Conservation (phyloP, 257 asterid genomes). For the Eustoma russellianum region DNA sequence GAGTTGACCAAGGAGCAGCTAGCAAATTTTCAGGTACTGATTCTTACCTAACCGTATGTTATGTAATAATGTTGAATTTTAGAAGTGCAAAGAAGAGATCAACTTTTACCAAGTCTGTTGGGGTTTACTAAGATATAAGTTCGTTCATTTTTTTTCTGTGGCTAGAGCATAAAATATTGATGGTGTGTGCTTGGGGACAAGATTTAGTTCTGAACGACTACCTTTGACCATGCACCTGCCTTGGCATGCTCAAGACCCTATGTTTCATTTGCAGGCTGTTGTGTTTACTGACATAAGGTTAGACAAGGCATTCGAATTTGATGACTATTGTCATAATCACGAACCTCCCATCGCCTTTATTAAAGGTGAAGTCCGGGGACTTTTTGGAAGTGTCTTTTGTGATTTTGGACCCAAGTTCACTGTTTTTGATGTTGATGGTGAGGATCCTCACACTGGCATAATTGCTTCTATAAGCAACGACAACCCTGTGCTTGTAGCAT, state of each 20-base stretch:
- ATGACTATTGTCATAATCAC: constrained; percentile 76
- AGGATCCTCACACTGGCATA: constrained; percentile 88
- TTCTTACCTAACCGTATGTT: background rate
- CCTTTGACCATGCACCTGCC: too few species aligned
- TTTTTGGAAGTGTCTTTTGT: constrained; percentile 73
- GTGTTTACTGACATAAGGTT: constrained; percentile 59
- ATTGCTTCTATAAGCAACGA: constrained; percentile 82
- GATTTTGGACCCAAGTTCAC: constrained; percentile 92
- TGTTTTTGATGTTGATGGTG: constrained; percentile 90
- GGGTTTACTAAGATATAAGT: too few species aligned
- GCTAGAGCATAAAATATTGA: too few species aligned
- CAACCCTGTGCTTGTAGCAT: constrained; percentile 67
- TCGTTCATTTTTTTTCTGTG: too few species aligned
- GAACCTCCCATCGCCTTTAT: constrained; percentile 93
- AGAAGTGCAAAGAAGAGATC: too few species aligned
- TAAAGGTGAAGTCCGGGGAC: constrained; percentile 86
- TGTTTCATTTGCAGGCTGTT: constrained; percentile 58
- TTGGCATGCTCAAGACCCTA: background rate
- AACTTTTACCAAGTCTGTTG: too few species aligned
- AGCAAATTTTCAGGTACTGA: constrained; percentile 57
- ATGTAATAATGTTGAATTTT: too few species aligned
- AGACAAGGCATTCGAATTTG: constrained; percentile 52
- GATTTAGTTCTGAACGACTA: too few species aligned
- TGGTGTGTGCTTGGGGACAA: too few species aligned
- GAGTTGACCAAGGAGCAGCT: constrained; percentile 64